phyloP scores from a whole-genome alignment of 208 protist genomes.

The Leishmania mexicana region DNA sequence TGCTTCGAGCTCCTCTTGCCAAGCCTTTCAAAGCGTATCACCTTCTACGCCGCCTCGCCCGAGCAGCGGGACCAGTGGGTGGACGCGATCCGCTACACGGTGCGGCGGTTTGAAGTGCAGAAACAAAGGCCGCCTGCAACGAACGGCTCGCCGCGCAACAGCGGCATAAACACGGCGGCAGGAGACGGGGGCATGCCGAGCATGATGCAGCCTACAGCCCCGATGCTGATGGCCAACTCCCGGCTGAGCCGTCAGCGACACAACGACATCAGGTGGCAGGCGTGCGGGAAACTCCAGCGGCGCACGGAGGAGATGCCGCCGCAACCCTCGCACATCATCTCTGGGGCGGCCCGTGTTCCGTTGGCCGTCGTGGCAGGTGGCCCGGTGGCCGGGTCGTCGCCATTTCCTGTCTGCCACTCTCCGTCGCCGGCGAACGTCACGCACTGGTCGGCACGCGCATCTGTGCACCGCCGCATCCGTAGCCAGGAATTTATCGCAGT shows the following conservation, averaged over 20 bases:
- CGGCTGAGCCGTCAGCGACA: conserved; percentile 62
- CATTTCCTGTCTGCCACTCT: conserved; percentile 13
- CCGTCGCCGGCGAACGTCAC: conserved; percentile 24
- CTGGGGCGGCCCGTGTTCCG: conserved; percentile 2
- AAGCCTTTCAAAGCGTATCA: conserved; percentile 44
- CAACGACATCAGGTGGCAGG: conserved; percentile 40
- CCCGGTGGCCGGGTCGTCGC: neutral
- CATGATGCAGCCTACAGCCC: conserved; percentile 26
- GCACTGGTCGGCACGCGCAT: conserved; percentile 43
- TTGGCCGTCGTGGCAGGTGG: neutral
- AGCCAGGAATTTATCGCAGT: conserved; percentile 27
- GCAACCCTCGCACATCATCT: neutral
- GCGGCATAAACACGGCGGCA: neutral
- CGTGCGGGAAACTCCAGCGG: conserved; percentile 38
- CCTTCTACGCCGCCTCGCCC: conserved; percentile 62
- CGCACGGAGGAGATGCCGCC: conserved; percentile 11
- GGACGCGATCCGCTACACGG: conserved; percentile 60
- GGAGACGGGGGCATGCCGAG: conserved; percentile 17
- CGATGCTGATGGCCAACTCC: conserved; percentile 41
- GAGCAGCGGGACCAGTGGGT: conserved; percentile 86
- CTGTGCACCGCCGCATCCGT: conserved; percentile 36
- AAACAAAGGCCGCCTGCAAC: neutral
- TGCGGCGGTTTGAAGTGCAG: conserved; percentile 25
- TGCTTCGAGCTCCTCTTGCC: conserved; percentile 56
- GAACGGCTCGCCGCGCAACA: neutral